Conservation (phyloP, 805 yeast species). For the Dipodascus albidus region DNA sequence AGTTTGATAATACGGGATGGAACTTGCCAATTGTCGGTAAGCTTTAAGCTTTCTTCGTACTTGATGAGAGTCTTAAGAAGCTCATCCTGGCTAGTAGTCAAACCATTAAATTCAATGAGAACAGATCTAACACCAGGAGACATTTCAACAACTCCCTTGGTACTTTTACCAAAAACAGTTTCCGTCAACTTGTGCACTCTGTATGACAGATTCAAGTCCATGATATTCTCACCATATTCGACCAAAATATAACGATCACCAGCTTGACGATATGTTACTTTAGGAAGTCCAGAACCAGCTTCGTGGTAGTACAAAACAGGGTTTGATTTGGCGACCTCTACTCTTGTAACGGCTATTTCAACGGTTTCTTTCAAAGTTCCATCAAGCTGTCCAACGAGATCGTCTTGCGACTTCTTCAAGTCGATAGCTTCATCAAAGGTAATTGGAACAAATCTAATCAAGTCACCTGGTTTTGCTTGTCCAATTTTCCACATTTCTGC, state of each 20-base stretch:
- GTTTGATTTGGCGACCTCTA: slow-evolving; percentile 31
- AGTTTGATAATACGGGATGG: slow-evolving; percentile 70
- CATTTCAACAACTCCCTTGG: slow-evolving; percentile 84
- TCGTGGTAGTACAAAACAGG: slow-evolving; percentile 56
- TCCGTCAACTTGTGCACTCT: slow-evolving; percentile 75
- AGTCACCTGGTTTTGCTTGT: slow-evolving; percentile 92
- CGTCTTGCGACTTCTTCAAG: slow-evolving; percentile 52
- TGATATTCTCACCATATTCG: slow-evolving; percentile 81
- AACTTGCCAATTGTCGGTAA: slow-evolving; percentile 74
- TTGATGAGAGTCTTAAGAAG: slow-evolving; percentile 56
- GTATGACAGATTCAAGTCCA: slow-evolving; percentile 79
- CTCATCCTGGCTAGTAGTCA: slow-evolving; percentile 45
- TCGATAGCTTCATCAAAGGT: slow-evolving; percentile 53
- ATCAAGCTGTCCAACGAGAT: slow-evolving; percentile 21
- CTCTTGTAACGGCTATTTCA: slow-evolving; percentile 50
- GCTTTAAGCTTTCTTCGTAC: slow-evolving; percentile 63
- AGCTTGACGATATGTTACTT: slow-evolving; percentile 84
- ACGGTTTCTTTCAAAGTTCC: slow-evolving; percentile 41
- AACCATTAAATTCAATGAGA: slow-evolving; percentile 69
- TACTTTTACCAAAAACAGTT: slow-evolving; percentile 50
- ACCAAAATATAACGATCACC: slow-evolving; percentile 90
- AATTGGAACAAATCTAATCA: slow-evolving; percentile 69
- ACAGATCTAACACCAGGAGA: slow-evolving; percentile 96
- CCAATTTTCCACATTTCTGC: slow-evolving; percentile 99
- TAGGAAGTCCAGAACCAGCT: slow-evolving; percentile 42